Conservation (phyloP, 257 asterid species). For the Scutellaria minor region DNA sequence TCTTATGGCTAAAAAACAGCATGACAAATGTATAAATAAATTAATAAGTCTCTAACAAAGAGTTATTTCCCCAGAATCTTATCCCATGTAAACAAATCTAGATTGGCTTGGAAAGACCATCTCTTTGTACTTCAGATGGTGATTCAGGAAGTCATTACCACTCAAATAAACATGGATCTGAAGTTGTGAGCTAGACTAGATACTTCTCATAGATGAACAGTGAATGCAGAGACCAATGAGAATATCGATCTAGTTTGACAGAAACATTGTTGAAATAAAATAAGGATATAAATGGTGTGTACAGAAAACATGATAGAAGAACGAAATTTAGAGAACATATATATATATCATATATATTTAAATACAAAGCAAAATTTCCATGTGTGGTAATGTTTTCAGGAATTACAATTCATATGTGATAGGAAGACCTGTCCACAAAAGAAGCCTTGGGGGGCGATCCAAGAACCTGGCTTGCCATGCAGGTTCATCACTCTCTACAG, state of each 20-base stretch:
- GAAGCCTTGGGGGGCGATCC: conserved; percentile 89
- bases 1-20: background rate
- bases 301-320: conserved; percentile 19
- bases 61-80: background rate
- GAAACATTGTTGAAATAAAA: background rate
- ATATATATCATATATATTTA: background rate
- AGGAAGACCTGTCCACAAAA: conserved; percentile 81
- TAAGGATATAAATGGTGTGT: background rate
- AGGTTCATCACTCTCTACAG: conserved; percentile 83
- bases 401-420: conserved; percentile 50
- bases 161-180: background rate
- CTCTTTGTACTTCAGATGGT: background rate
- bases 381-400: background rate
- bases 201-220: background rate
- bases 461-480: conserved; percentile 94
- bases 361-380: background rate
- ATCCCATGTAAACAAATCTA: background rate
- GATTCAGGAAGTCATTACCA: background rate
- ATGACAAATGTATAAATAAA: background rate
- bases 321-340: background rate
- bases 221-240: conserved; percentile 8
- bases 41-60: background rate
- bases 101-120: background rate
- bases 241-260: background rate
- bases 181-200: conserved; percentile 1